These are phyloP conservation scores for Eucalyptus decipiens DNA, from an alignment of 345 rosid species.

Conservation along the genomic window DNA sequence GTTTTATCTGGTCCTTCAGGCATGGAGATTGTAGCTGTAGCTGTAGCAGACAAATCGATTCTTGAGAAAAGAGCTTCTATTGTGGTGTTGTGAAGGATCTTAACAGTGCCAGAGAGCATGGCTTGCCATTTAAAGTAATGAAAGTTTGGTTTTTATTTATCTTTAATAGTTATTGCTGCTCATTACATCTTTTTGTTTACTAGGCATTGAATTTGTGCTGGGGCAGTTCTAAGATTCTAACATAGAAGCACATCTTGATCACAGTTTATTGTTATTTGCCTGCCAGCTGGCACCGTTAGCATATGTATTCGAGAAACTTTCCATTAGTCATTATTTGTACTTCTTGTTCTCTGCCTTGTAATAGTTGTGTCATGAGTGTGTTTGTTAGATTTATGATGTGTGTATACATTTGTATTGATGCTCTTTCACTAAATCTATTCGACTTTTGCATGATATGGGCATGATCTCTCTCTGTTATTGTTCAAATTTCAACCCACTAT, in stretches of 20 bases:
- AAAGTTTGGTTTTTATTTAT: not conserved
- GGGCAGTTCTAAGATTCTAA: not conserved
- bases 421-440: too few species aligned
- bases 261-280: not conserved
- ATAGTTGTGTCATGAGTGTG: not conserved
- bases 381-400: not conserved
- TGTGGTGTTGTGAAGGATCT: conserved; percentile 73
- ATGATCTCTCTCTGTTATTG: too few species aligned
- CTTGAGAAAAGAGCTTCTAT: conserved; percentile 70
- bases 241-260: not conserved
- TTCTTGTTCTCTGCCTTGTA: not conserved
- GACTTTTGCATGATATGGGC: too few species aligned
- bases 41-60: conserved; percentile 52
- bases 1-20: conserved; percentile 39
- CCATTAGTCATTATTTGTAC: not conserved
- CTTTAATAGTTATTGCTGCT: not conserved
- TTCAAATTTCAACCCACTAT: too few species aligned
- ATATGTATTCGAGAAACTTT: not conserved
- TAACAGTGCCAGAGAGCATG: conserved; percentile 74
- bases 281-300: not conserved
- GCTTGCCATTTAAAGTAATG: conserved; percentile 66
- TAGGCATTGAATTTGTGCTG: not conserved
- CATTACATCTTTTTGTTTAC: not conserved
- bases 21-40: conserved; percentile 31
- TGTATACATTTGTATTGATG: not conserved